These are phyloP conservation scores for Cutaneotrichosporon sp. DNA, from an alignment of 1,284 basidiomycete species.

Conservation along the genomic window DNA sequence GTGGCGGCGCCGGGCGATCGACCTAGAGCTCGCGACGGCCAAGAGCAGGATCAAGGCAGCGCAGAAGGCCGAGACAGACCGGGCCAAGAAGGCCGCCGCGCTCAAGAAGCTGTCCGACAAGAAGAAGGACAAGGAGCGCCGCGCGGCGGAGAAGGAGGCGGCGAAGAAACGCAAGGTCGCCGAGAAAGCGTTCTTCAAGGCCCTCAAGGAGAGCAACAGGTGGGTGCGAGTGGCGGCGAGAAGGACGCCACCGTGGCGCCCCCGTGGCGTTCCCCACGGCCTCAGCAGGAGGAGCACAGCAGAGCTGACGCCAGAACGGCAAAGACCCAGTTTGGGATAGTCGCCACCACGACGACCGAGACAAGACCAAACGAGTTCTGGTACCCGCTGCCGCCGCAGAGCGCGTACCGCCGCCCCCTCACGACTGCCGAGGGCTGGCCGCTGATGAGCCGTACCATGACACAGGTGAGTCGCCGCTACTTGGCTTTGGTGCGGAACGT, in stretches of 20 bases:
- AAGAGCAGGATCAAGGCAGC: background rate
- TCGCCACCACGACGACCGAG: background rate
- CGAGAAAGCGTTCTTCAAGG: background rate
- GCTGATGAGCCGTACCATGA: constrained; percentile 11
- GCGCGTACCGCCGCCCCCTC: background rate
- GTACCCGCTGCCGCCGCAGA: background rate
- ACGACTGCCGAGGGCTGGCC: background rate
- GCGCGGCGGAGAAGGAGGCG: background rate
- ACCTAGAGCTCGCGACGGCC: background rate
- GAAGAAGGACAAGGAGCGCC: background rate
- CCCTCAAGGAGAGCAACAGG: background rate
- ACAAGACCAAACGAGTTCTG: background rate
- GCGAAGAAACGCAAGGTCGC: background rate
- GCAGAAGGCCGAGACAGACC: constrained; percentile 1
- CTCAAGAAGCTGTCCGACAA: background rate
- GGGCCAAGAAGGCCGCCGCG: background rate
- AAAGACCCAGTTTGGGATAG: background rate
- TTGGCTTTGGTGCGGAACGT: background rate
- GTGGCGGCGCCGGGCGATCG: background rate
- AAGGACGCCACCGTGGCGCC: too few species aligned
- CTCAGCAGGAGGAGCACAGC: too few species aligned
- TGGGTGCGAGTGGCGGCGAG: too few species aligned
- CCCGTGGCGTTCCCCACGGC: too few species aligned
- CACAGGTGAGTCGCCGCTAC: constrained; percentile 4
- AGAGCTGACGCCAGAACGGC: background rate